Evolutionary conservation across 176 grass and related monocot genomes (phyloP).

Genomic region (Avena atlantica): DNA sequence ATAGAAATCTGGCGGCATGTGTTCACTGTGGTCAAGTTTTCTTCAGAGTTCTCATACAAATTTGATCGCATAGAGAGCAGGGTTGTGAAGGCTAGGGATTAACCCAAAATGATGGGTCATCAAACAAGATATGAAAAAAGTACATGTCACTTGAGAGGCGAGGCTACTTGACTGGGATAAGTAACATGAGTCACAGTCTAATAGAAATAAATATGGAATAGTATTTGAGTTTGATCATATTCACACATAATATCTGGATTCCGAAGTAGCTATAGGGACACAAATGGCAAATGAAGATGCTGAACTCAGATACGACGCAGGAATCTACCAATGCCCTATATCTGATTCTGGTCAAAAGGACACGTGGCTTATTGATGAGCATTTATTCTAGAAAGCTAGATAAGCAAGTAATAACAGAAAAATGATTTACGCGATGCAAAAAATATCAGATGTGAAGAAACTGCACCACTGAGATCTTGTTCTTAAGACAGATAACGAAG

Average conservation of each 20-base stretch:
- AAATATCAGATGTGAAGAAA: conserved; percentile 34
- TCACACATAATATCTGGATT: conserved; percentile 4
- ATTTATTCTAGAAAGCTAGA: conserved; percentile 24
- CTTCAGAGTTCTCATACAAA: background rate
- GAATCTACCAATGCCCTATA: background rate
- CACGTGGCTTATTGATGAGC: conserved; percentile 8
- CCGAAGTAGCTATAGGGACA: background rate
- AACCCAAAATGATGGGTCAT: background rate
- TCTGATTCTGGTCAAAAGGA: conserved; percentile 32
- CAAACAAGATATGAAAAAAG: conserved; percentile 1
- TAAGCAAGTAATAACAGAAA: background rate
- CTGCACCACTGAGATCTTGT: conserved; percentile 86
- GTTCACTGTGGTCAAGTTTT: conserved; percentile 13
- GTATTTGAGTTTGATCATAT: conserved; percentile 18
- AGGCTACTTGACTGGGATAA: background rate
- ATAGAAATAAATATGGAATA: background rate
- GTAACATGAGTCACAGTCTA: background rate
- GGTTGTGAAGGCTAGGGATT: conserved; percentile 4
- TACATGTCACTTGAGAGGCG: conserved; percentile 21
- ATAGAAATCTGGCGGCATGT: background rate
- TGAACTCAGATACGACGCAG: background rate
- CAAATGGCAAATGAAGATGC: conserved; percentile 7
- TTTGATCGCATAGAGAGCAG: conserved; percentile 3
- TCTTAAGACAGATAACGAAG: conserved; percentile 86
- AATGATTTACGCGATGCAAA: conserved; percentile 29